Evolutionary conservation across 2,329 filamentous ascomycete species (phyloP).

Genomic region (Alternaria dauci): DNA sequence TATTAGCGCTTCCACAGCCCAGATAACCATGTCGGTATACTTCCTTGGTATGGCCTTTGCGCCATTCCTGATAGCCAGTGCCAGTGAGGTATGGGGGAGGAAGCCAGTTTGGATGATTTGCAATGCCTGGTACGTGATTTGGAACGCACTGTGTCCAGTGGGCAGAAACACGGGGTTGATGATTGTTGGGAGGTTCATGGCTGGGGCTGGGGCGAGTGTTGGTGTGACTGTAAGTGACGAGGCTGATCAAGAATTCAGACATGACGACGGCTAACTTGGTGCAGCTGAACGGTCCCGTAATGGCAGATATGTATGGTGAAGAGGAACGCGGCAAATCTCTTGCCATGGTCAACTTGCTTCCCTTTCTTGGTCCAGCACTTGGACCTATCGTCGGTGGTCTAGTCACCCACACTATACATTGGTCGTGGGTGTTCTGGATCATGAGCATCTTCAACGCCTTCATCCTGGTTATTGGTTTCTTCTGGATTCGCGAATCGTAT

Average conservation of each 20-base stretch:
- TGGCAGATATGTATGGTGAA: conserved; percentile 24
- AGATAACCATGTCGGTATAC: conserved; percentile 20
- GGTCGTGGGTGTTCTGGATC: conserved; percentile 34
- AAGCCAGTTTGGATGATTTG: conserved; percentile 14
- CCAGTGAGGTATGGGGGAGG: conserved; percentile 21
- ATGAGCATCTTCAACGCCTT: neutral
- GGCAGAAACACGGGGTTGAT: conserved; percentile 13
- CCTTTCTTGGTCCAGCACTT: conserved; percentile 32
- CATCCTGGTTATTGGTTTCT: conserved; percentile 28
- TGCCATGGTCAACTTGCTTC: conserved; percentile 21
- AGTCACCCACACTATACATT: conserved; percentile 25
- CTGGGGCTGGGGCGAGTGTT: conserved; percentile 24
- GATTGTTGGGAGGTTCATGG: conserved; percentile 23
- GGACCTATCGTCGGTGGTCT: conserved; percentile 38
- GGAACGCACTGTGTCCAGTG: conserved; percentile 20
- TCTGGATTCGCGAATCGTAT: conserved; percentile 57
- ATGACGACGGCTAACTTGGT: neutral
- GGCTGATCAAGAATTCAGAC: neutral
- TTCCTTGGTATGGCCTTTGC: conserved; percentile 26
- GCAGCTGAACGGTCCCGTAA: conserved; percentile 24
- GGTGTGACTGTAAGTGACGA: conserved; percentile 14
- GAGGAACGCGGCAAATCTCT: conserved; percentile 23
- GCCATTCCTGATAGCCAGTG: conserved; percentile 17
- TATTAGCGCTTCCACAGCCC: conserved; percentile 17
- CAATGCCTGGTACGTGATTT: conserved; percentile 22